Conservation (phyloP, 371 early-diverging fungal genomes). For the Gilbertella persicaria region DNA sequence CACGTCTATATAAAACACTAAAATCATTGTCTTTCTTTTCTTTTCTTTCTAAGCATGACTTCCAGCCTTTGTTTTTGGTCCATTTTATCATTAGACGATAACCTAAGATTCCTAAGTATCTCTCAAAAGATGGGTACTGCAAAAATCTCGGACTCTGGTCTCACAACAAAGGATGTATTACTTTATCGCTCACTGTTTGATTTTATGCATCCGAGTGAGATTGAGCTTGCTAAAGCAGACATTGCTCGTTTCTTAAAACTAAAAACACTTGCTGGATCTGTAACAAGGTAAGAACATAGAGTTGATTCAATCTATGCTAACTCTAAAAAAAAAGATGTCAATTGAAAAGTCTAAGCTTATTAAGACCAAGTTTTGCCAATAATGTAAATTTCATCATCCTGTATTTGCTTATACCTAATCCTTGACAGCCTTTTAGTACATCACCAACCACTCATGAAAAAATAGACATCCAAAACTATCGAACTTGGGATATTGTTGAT, state of each 20-base stretch:
- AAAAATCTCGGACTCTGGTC: conserved; percentile 10
- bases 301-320: neutral
- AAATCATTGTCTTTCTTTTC: neutral
- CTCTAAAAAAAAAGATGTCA: too few relatives aligned
- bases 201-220: conserved; percentile 63
- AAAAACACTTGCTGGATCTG: conserved; percentile 53
- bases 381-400: too few relatives aligned
- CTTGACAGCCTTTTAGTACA: too few relatives aligned
- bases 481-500: conserved; percentile 55
- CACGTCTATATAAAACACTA: too few relatives aligned
- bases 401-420: too few relatives aligned
- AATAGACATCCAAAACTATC: too few relatives aligned
- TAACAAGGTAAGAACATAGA: conserved; percentile 47
- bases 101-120: conserved; percentile 50
- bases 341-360: neutral
- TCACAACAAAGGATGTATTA: conserved; percentile 38
- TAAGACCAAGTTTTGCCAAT: too few relatives aligned
- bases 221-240: conserved; percentile 51
- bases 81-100: conserved; percentile 39
- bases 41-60: neutral
- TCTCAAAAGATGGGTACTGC: conserved; percentile 31
- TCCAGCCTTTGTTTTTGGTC: conserved; percentile 50
- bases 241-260: conserved; percentile 52
- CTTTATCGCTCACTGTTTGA: conserved; percentile 54
- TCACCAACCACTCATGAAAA: too few relatives aligned